Evolutionary conservation across 371 early-diverging fungal species (phyloP), one percentile per base, ranked within the genome.

Genomic region (Mortierella sp.): DNA sequence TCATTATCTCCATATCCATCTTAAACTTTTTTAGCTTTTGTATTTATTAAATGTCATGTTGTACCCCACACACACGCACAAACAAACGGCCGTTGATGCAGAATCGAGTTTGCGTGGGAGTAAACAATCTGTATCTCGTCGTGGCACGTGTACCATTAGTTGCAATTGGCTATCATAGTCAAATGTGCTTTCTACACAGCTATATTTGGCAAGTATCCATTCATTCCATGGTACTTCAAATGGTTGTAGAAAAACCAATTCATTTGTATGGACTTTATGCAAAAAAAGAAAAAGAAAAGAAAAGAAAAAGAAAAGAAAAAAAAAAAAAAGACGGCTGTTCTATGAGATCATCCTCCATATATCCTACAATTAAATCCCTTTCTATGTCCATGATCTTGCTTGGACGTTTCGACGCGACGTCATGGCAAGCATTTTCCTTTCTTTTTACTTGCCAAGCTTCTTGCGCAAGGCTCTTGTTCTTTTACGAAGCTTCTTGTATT

Each of bases 401-500:
- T n/a, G 21, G 6, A 15, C 10, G 19, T 50, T 19, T 21, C 19
- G 21, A 15, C 19, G 19, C 19, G 19, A 19, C 50, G n/a, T 4
- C 50, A n/a, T 21, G 50, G 21, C 50, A 50, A 28, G 28, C 28
- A 28, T 28, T 28, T 28, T 2, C 28, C n/a, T 6, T 50, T 10
- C 4, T 28, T 28, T 55, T 75, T 90, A 92, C 89, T 95, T 95
- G 79, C 94, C 93, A 60, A 94, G 87, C 69, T 90, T 89, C 87
- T 91, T 93, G 77, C 94, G 90, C 83, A 93, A 79, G 13, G 94
- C 94, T 69, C 93, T 89, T 47, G 90, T 92, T 84, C 92, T 88
- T 88, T 94, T 94, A 79, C 93, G 89, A 74, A 94, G 87, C 80
- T 95, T 95, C 85, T 89, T 91, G 77, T 92, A 92, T 83, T 95